Base-by-base conservation (phyloP, 2,329 filamentous ascomycete species). In the Boeremia lycopersici region DNA sequence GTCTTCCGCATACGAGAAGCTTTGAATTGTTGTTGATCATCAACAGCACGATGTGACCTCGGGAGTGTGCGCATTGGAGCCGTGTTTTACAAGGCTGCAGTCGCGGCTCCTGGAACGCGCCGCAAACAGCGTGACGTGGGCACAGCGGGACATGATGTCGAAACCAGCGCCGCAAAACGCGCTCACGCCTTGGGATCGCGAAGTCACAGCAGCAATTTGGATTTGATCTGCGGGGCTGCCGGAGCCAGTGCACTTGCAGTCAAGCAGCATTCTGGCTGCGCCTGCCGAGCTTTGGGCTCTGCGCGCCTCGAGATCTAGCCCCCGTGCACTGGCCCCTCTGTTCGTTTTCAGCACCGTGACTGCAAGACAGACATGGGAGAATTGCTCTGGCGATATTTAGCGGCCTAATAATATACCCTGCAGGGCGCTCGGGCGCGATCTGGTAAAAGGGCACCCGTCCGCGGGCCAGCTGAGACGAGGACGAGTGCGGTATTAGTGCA, bases 381-480 rank as follows among this genome's bases (percentile, higher is more conserved):
- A 28, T 11, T 11, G 50, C 50, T 39, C 12, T 25, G 38, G 39
- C 43, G 28, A 26, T 6, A 13, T 19, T 26, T 42, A 48, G 33
- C 45, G 51, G 34, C 28, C 45, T 48, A 54, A 41, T 29, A 30
- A 41, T 45, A 45, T 34, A 46, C 30, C 33, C 15, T 25, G 23
- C 9, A 19, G 15, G 28, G 35, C 46, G 52, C 52, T 46, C 25
- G 36, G 46, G 30, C 46, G 28, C 3, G 15, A 55, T 46, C 40
- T 55, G 29, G 40, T 17, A 49, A 29, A 12, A 34, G 34, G 44
- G 40, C 46, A 55, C 49, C 52, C 34, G 51, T 26, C 35, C 46
- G 46, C 40, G 46, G 45, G 46, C 45, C 34, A 49, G 52, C 52
- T 55, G 52, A 55, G 52, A 55, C 46, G 52, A 49, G 31, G 28